Evolutionary conservation across 169 alveolate species (phyloP).

Genomic region (Plasmodium inui): DNA sequence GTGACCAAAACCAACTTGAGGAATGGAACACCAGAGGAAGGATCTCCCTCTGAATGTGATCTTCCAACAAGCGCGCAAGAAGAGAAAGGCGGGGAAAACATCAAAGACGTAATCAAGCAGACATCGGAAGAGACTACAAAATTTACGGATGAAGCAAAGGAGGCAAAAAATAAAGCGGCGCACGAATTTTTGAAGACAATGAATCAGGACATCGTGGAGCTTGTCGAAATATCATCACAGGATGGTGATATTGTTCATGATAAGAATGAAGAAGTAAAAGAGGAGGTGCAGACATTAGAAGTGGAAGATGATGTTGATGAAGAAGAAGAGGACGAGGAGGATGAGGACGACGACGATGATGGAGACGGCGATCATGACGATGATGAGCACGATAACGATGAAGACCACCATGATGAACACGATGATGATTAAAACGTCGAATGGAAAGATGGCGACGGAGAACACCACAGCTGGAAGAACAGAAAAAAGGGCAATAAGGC

Average conservation of each 20-base stretch:
- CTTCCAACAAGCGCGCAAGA: not conserved
- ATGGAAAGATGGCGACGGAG: not conserved
- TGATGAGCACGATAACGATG: not conserved
- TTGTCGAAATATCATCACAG: not conserved
- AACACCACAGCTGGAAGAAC: not conserved
- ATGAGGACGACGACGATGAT: too few relatives aligned
- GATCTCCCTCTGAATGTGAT: not conserved
- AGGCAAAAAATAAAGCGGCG: not conserved
- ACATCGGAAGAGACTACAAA: not conserved
- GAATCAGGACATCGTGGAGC: not conserved
- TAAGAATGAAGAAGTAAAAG: slow-evolving; percentile 8
- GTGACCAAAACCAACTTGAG: not conserved
- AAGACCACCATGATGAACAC: not conserved
- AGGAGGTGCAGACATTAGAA: not conserved
- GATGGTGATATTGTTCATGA: not conserved
- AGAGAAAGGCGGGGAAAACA: not conserved
- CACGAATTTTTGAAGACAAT: not conserved
- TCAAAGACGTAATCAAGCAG: not conserved
- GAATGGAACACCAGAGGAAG: not conserved
- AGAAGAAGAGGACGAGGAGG: not conserved
- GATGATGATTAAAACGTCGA: not conserved
- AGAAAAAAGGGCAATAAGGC: not conserved
- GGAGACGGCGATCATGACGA: not conserved
- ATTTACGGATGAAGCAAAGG: not conserved
- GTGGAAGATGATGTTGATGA: not conserved